Conservation (phyloP, 345 rosid genomes). For the Psidium friedrichsthalianum region DNA sequence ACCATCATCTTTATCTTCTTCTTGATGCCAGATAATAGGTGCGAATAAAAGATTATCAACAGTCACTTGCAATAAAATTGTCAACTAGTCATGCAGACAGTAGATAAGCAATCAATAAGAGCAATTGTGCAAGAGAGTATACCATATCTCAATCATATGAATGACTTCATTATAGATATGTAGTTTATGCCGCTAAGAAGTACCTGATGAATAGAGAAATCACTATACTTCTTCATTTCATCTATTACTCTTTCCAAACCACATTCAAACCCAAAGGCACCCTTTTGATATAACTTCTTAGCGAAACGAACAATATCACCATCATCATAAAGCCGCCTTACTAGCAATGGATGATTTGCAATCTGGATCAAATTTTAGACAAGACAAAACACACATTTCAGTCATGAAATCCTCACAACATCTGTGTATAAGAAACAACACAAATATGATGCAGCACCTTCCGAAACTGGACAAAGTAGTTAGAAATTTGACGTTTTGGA, state of each 20-base stretch:
- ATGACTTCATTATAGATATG: neutral
- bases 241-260: constrained; percentile 75
- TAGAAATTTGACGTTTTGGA: constrained; percentile 83
- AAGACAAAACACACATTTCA: neutral
- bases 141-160: neutral
- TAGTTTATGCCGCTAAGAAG: neutral
- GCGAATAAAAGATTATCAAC: neutral
- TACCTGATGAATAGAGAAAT: constrained; percentile 92
- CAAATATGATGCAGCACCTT: constrained; percentile 34
- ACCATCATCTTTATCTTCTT: neutral
- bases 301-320: constrained; percentile 68
- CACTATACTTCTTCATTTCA: constrained; percentile 73
- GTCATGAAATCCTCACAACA: neutral
- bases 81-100: neutral
- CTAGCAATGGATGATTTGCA: constrained; percentile 94
- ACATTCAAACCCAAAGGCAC: constrained; percentile 88
- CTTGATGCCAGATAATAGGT: neutral
- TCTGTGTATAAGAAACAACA: neutral
- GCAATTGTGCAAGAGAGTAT: neutral
- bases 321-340: constrained; percentile 72
- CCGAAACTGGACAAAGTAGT: constrained; percentile 87
- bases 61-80: neutral
- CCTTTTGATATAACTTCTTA: constrained; percentile 66
- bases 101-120: neutral
- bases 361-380: constrained; percentile 29